Percentiles rank a stretch among this genome's conserved stretches.
Conservation (phyloP, 2,329 filamentous ascomycete species). For the Fusarium sambucinum region DNA sequence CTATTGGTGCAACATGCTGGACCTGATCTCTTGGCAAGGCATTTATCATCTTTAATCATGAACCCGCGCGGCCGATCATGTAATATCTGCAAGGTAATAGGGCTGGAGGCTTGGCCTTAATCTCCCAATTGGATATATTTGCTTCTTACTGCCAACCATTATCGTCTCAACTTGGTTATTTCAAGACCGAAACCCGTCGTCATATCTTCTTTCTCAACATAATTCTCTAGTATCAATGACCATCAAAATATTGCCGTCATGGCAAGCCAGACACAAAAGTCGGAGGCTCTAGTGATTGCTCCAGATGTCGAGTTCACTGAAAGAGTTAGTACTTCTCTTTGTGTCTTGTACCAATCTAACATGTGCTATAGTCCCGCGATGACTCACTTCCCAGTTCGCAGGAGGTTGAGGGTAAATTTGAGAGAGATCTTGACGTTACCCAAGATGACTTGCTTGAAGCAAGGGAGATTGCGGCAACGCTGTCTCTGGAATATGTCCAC, state of each 20-base stretch:
- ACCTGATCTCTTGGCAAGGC: not conserved
- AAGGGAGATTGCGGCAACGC: constrained; percentile 53
- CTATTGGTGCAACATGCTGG: constrained; percentile 5
- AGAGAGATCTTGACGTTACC: constrained; percentile 53
- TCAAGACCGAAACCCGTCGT: not conserved
- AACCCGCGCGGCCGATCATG: constrained; percentile 5
- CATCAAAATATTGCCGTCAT: not conserved
- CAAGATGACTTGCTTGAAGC: constrained; percentile 61
- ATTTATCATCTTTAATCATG: not conserved
- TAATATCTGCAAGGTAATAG: not conserved
- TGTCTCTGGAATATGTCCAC: constrained; percentile 52
- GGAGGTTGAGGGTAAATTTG: constrained; percentile 7
- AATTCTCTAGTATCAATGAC: constrained; percentile 3
- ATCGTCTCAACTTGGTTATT: not conserved
- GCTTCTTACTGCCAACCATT: too few species aligned
- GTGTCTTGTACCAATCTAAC: not conserved
- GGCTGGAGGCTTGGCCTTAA: not conserved
- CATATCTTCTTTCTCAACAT: not conserved
- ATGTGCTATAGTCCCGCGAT: not conserved
- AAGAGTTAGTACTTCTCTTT: constrained; percentile 8
- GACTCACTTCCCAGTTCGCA: not conserved
- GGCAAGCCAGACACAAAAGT: constrained; percentile 7
- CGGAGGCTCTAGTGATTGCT: not conserved
- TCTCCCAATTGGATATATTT: not conserved
- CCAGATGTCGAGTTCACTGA: constrained; percentile 1